Evolutionary conservation across 176 grass and related monocot genomes (phyloP).

Genomic region (Avena eriantha): DNA sequence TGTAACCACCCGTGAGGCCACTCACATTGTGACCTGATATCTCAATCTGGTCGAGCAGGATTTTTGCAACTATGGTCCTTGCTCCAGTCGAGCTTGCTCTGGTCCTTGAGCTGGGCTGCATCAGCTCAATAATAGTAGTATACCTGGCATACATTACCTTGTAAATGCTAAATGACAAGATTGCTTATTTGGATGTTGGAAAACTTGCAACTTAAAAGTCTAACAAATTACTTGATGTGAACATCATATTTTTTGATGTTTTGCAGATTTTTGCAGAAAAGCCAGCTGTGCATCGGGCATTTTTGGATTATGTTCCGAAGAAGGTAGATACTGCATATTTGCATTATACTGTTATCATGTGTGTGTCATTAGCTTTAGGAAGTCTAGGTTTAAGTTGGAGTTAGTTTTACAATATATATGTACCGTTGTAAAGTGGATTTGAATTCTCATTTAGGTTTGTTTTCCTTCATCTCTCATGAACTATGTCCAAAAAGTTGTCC

Average conservation of each 20-base stretch:
- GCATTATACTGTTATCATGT: slow-evolving; percentile 5
- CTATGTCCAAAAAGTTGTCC: slow-evolving; percentile 59
- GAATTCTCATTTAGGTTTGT: slow-evolving; percentile 28
- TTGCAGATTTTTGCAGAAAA: slow-evolving; percentile 98
- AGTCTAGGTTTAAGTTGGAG: not conserved
- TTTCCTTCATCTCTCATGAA: slow-evolving; percentile 29
- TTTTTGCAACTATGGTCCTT: not conserved
- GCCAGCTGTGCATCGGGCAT: slow-evolving; percentile 91
- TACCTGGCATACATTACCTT: slow-evolving; percentile 1
- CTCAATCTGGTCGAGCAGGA: not conserved
- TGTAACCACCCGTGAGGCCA: not conserved
- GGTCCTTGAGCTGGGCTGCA: slow-evolving; percentile 13
- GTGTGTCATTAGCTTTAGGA: not conserved
- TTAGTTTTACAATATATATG: slow-evolving; percentile 22
- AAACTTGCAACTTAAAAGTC: not conserved
- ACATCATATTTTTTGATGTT: slow-evolving; percentile 33
- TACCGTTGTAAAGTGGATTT: not conserved
- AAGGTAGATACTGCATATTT: slow-evolving; percentile 58
- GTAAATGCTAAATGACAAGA: slow-evolving; percentile 12
- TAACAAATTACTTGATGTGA: slow-evolving; percentile 14
- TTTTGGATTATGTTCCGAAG: slow-evolving; percentile 80
- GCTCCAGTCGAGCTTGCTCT: slow-evolving; percentile 1
- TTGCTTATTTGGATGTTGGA: slow-evolving; percentile 25
- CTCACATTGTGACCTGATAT: not conserved
- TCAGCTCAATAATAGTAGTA: not conserved